A percentile compares a stretch with the other conserved stretches of the same genome.
phyloP scores from a whole-genome alignment of 805 yeast genomes.

The Candida koratica region DNA sequence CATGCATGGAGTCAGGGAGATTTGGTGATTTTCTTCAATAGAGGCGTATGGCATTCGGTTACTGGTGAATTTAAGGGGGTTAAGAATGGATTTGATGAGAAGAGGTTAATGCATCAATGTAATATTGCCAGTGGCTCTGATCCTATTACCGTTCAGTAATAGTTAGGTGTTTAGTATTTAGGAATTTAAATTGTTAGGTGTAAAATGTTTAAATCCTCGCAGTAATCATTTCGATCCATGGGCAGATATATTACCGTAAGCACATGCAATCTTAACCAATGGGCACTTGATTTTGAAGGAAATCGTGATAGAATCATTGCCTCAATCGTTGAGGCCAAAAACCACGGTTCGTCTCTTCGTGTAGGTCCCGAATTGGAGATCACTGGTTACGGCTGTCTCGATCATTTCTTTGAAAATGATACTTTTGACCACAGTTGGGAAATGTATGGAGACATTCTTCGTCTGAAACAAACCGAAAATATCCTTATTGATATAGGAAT shows the following conservation, averaged over 20 bases:
- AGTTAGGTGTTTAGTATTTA: not conserved
- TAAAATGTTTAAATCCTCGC: not conserved
- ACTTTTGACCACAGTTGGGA: slow-evolving; percentile 92
- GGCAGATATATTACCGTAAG: slow-evolving; percentile 86
- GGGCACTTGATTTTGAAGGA: slow-evolving; percentile 98
- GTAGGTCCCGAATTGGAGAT: slow-evolving; percentile 97
- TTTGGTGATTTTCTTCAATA: slow-evolving; percentile 78
- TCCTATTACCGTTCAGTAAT: slow-evolving; percentile 34
- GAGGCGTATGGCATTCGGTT: slow-evolving; percentile 90
- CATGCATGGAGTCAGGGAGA: slow-evolving; percentile 85
- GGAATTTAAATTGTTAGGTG: too few species aligned
- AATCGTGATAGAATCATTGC: slow-evolving; percentile 86
- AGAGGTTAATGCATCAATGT: slow-evolving; percentile 89
- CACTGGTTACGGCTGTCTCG: slow-evolving; percentile 92
- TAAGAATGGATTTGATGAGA: slow-evolving; percentile 55
- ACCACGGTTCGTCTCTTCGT: slow-evolving; percentile 69
- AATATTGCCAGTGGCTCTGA: slow-evolving; percentile 80
- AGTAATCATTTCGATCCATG: slow-evolving; percentile 34
- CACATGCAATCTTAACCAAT: slow-evolving; percentile 93
- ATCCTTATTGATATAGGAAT: slow-evolving; percentile 88
- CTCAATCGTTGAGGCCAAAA: slow-evolving; percentile 74
- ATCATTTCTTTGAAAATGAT: slow-evolving; percentile 90
- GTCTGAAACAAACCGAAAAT: slow-evolving; percentile 63
- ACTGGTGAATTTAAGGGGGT: slow-evolving; percentile 73
- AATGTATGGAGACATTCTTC: slow-evolving; percentile 74